Conservation (phyloP, 306 rosid genomes). For the Inga oerstediana region DNA sequence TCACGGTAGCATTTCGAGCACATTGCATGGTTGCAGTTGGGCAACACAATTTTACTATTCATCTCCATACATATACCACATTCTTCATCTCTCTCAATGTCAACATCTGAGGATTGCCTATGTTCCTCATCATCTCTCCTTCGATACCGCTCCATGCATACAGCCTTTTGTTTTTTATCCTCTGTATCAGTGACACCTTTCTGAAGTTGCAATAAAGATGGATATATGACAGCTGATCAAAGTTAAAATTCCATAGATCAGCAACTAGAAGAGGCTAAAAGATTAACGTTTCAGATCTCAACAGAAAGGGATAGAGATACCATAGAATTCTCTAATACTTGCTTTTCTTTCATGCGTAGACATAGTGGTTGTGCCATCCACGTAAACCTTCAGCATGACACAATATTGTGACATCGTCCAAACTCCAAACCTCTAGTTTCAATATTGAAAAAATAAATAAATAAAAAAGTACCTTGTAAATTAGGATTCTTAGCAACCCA, state of each 20-base stretch:
- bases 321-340: constrained; percentile 92
- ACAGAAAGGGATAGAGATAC: constrained; percentile 41
- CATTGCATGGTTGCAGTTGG: constrained; percentile 90
- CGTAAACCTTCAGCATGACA: constrained; percentile 68
- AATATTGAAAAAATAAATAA: constrained; percentile 28
- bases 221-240: constrained; percentile 82
- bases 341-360: constrained; percentile 94
- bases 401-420: constrained; percentile 29
- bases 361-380: constrained; percentile 98
- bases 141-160: constrained; percentile 82
- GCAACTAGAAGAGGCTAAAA: constrained; percentile 24
- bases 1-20: constrained; percentile 94
- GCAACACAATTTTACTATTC: constrained; percentile 85
- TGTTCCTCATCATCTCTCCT: constrained; percentile 71
- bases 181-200: constrained; percentile 83
- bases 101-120: constrained; percentile 58
- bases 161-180: constrained; percentile 85
- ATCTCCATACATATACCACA: constrained; percentile 98
- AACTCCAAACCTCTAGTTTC: constrained; percentile 27
- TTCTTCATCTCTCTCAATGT: constrained; percentile 93
- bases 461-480: constrained; percentile 70
- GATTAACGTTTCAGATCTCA: neutral
- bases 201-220: constrained; percentile 87
- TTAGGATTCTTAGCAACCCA: constrained; percentile 85
- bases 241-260: constrained; percentile 35